Evolutionary conservation across 768 basidiomycete genomes (phyloP).

Genomic region (Kwoniella bestiolae): DNA sequence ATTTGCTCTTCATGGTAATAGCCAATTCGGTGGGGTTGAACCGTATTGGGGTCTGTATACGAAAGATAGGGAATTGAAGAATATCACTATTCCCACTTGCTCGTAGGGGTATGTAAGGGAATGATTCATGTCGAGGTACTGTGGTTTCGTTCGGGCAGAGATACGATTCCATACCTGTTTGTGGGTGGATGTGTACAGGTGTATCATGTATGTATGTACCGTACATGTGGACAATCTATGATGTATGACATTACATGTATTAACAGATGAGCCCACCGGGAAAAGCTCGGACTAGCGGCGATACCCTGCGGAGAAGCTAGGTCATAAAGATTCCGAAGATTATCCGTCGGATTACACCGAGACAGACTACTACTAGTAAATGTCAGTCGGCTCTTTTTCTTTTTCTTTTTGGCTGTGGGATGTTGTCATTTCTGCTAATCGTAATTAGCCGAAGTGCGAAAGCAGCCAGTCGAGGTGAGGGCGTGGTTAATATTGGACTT

Average conservation of each 20-base stretch:
- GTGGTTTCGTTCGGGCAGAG: neutral
- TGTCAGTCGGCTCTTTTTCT: neutral
- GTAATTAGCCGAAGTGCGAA: neutral
- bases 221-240: neutral
- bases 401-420: neutral
- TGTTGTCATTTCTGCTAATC: neutral
- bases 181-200: neutral
- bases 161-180: neutral
- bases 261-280: too few relatives aligned
- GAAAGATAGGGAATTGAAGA: constrained; percentile 59
- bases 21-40: constrained; percentile 82
- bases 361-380: too few relatives aligned
- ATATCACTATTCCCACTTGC: constrained; percentile 57
- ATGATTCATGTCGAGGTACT: too few relatives aligned
- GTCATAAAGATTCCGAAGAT: too few relatives aligned
- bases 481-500: too few relatives aligned
- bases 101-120: too few relatives aligned
- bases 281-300: too few relatives aligned
- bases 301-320: too few relatives aligned
- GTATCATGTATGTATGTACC: neutral
- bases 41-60: constrained; percentile 72
- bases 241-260: neutral
- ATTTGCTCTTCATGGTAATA: constrained; percentile 44
- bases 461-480: neutral
- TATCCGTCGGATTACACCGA: neutral